Conservation (phyloP, 164 flowering plant species). For the Cinnamomum micranthum region DNA sequence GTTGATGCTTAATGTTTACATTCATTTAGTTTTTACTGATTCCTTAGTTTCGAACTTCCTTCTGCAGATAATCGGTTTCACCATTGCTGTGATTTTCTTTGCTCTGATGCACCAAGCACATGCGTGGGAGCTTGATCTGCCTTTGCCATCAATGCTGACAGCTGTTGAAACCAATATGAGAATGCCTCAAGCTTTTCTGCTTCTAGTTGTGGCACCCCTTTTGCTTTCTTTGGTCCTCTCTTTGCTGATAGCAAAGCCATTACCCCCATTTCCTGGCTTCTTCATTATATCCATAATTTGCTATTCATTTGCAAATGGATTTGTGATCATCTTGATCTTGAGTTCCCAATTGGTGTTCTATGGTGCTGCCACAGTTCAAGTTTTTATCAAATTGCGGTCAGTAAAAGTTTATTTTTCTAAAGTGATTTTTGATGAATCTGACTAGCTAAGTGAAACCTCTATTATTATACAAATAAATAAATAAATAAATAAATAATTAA, state of each 20-base stretch:
- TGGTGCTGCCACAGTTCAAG: constrained; percentile 54
- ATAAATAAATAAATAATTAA: too few species aligned
- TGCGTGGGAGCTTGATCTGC: constrained; percentile 76
- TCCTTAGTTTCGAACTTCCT: background rate
- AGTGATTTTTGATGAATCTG: background rate
- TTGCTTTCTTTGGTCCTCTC: constrained; percentile 52
- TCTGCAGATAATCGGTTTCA: constrained; percentile 80
- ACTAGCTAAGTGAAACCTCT: background rate
- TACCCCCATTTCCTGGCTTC: constrained; percentile 64
- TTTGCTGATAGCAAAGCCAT: constrained; percentile 37
- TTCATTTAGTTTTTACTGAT: background rate
- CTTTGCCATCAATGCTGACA: constrained; percentile 70
- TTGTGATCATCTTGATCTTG: constrained; percentile 45
- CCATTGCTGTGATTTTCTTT: constrained; percentile 66
- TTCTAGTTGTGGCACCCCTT: constrained; percentile 54
- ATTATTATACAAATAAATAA: too few species aligned
- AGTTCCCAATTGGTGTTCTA: constrained; percentile 64
- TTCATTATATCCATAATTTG: constrained; percentile 53
- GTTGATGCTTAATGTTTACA: background rate
- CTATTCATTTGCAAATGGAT: constrained; percentile 77
- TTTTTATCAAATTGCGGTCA: constrained; percentile 68
- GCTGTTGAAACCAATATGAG: constrained; percentile 82
- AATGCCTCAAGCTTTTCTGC: constrained; percentile 57
- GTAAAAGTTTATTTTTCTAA: constrained; percentile 15
- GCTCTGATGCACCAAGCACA: constrained; percentile 88